Evolutionary conservation across 2,329 filamentous ascomycete species (phyloP).

Genomic region (Aureobasidium sp.): DNA sequence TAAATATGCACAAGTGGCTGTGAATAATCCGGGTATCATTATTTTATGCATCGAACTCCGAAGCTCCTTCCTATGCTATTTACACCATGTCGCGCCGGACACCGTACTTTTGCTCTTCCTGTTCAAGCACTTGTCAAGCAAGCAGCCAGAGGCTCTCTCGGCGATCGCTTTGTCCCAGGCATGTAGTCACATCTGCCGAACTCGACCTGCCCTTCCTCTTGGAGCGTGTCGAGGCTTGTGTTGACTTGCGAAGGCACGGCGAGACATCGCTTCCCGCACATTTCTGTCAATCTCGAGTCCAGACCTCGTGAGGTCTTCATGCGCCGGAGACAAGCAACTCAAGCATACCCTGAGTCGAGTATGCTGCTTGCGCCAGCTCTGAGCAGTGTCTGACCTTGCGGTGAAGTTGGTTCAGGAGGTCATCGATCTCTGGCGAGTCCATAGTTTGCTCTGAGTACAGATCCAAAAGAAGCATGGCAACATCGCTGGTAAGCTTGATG

Average conservation of each 20-base stretch:
- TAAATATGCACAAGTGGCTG: not conserved
- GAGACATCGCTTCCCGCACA: not conserved
- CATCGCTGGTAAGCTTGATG: constrained; percentile 71
- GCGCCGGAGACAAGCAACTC: constrained; percentile 58
- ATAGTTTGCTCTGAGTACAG: constrained; percentile 76
- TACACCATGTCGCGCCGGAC: not conserved
- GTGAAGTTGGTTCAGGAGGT: constrained; percentile 60
- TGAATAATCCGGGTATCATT: not conserved
- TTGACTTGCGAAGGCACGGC: not conserved
- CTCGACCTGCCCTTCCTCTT: not conserved
- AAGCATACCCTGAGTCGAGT: constrained; percentile 79
- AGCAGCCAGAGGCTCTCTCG: not conserved
- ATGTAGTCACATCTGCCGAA: not conserved
- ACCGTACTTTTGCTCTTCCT: not conserved
- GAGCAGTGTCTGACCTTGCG: constrained; percentile 66
- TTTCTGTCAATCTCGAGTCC: not conserved
- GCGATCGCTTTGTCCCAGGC: not conserved
- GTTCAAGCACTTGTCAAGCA: not conserved
- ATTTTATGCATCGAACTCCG: constrained; percentile 5
- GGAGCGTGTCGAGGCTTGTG: not conserved
- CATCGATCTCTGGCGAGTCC: constrained; percentile 59
- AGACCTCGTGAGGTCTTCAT: not conserved
- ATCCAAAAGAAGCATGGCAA: constrained; percentile 74
- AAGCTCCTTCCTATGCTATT: not conserved
- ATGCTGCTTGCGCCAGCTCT: constrained; percentile 74